Evolutionary conservation across 2,329 filamentous ascomycete species (phyloP), one percentile per base, ranked within the genome.

Genomic region (Fusarium sublunatum): DNA sequence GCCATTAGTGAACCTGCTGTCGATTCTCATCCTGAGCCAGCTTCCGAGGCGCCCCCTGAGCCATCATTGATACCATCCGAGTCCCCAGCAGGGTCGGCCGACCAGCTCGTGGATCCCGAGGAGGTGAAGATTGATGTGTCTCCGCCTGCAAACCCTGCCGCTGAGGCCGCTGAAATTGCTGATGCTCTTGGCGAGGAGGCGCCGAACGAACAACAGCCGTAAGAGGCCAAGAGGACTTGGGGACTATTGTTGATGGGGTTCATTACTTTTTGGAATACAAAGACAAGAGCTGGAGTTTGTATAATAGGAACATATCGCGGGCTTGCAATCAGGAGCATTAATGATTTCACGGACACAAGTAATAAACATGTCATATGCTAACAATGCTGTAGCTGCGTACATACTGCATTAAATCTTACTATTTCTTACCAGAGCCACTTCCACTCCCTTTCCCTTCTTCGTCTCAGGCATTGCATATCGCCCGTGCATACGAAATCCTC

Each of bases 401-500:
- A 7, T 12, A 13, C 42, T 40, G 24, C 45, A 19, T 19, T 19
- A 48, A 25, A 38, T 51, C 32, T 29, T 22, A 11, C 43, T 54
- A 8, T 45, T 53, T 25, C 31, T 25, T 5, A 26, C 15, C 12
- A 42, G 40, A 12, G 39, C 42, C 19, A 28, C 29, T 6, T 38
- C 39, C 1, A 44, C 19, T 3, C 13, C 39, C 13, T 53, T 41
- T 29, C 34, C 25, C 32, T 41, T 43, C 6, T 57, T 49, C 15
- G 50, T 58, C 48, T 72, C 64, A 5, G 71, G 68, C 50, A 70
- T 65, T 12, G 77, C 79, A 22, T 82, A 72, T 12, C 83, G 77
- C 0, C 83, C 85, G 61, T 86, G 79, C 74, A 87, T 83, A 28
- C 75, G 74, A 34, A 88, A 72, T 0, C 76, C 75, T 29, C 76